Evolutionary conservation across 176 grass and related monocot genomes (phyloP).

Genomic region (Zoysia japonica): DNA sequence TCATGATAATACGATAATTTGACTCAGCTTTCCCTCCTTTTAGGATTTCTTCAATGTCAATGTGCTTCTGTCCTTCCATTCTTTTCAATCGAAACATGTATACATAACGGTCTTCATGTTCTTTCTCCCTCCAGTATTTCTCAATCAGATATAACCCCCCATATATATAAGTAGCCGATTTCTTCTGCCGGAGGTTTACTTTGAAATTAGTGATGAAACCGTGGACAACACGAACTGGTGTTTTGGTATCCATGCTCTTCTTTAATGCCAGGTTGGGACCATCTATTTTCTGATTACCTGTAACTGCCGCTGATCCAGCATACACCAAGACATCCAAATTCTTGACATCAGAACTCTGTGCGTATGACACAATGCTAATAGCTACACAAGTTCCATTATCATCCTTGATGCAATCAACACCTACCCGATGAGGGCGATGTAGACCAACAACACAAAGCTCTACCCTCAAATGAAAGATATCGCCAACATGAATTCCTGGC

Average conservation of each 20-base stretch:
- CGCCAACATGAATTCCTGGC: slow-evolving; percentile 68
- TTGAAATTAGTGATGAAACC: slow-evolving; percentile 37
- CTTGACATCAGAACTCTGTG: slow-evolving; percentile 45
- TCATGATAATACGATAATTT: slow-evolving; percentile 45
- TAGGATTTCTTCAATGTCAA: slow-evolving; percentile 62
- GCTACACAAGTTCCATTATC: slow-evolving; percentile 48
- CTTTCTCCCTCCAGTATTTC: slow-evolving; percentile 71
- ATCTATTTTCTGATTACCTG: slow-evolving; percentile 50
- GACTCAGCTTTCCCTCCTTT: slow-evolving; percentile 44
- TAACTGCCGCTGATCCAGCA: slow-evolving; percentile 47
- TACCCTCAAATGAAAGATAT: slow-evolving; percentile 73
- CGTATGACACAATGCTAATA: slow-evolving; percentile 69
- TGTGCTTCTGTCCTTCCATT: slow-evolving; percentile 57
- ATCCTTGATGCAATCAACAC: slow-evolving; percentile 63
- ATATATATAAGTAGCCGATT: slow-evolving; percentile 58
- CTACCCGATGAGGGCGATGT: slow-evolving; percentile 51
- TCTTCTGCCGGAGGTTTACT: slow-evolving; percentile 48
- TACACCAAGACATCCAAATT: slow-evolving; percentile 67
- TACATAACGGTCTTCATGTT: slow-evolving; percentile 38
- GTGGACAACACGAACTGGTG: slow-evolving; percentile 78
- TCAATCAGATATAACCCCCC: slow-evolving; percentile 79
- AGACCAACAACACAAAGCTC: slow-evolving; percentile 82
- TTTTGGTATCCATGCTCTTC: slow-evolving; percentile 79
- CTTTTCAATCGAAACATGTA: slow-evolving; percentile 74
- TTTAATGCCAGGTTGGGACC: slow-evolving; percentile 65